Base-by-base conservation (phyloP, 1,139 yeast genomes). In the Lodderomyces orthopsilosis region DNA sequence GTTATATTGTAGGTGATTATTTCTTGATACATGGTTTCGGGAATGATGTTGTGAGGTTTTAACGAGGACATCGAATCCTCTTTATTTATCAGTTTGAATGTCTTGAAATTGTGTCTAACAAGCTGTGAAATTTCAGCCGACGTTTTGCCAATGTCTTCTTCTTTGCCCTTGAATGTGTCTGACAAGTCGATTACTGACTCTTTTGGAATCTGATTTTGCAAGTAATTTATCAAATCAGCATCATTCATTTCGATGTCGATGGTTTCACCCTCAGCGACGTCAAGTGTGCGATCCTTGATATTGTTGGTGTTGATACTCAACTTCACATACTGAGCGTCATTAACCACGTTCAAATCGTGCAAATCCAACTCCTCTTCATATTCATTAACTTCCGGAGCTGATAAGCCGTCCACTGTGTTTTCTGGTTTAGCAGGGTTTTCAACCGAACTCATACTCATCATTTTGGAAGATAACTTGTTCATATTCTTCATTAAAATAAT, bases 391-490 rank as follows among this genome's bases (percentile, higher is more conserved):
- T 68, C 70, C 15, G 53, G 59, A 32, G 56, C 58, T 21, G 57
- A 54, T 37, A 62, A 49, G 13, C 61, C 64, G 35, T 49, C 56
- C 1, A 41, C 41, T 2, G 50, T 40, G 19, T 44, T 43, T 35
- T 49, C 51, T 7, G 47, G 48, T 22, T 48, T 38, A 7, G 46
- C 41, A n/a, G 41, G 26, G 26, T 40, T 38, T 6, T 38, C 43
- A 19, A 38, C 40, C 4, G 48, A 41, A 57, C 68, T 67, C 52
- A 80, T 76, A 47, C 78, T 76, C 49, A 89, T 78, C 86, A 93
- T 86, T 52, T 91, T 81, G 46, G 89, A 82, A 53, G 95, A 85
- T 41, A 93, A 69, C 48, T 89, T 78, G 62, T 93, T 93, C 95
- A 91, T 90, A 48, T 95, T 88, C 52, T 85, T 77, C 69, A 93